Evolutionary conservation across 306 rosid species (phyloP).

Genomic region (Gleditsia sinensis): DNA sequence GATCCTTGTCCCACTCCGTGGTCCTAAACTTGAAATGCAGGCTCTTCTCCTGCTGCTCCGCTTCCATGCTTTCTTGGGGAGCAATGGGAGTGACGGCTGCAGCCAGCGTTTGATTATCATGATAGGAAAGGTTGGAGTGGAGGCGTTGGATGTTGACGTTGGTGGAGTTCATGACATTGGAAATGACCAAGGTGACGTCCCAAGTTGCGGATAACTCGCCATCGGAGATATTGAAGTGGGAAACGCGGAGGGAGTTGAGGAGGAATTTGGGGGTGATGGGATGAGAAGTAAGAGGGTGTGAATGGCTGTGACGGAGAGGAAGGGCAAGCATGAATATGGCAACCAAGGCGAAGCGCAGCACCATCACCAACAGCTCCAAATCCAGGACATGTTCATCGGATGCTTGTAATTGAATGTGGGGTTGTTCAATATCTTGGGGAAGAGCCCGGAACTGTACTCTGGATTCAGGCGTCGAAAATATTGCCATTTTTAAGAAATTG

Average conservation of each 20-base stretch:
- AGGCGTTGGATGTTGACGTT: constrained; percentile 17
- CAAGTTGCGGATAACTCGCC: constrained; percentile 34
- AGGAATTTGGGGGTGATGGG: constrained; percentile 31
- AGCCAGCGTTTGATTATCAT: background rate
- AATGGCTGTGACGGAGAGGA: background rate
- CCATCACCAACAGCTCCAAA: background rate
- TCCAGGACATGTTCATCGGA: background rate
- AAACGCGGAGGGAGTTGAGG: constrained; percentile 23
- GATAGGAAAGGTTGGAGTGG: background rate
- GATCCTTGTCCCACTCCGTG: constrained; percentile 36
- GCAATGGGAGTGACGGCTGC: background rate
- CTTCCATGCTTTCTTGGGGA: background rate
- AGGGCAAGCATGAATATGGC: too few species aligned
- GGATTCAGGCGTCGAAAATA: too few species aligned
- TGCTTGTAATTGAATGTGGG: background rate
- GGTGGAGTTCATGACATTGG: constrained; percentile 25
- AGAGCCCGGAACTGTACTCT: background rate
- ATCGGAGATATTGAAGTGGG: constrained; percentile 21
- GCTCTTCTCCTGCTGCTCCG: constrained; percentile 14
- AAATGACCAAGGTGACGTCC: constrained; percentile 18
- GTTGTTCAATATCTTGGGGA: background rate
- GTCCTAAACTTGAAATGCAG: constrained; percentile 8
- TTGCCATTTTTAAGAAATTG: too few species aligned
- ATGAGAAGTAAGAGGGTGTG: background rate
- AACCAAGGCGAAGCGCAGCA: background rate